phyloP scores from a whole-genome alignment of 176 grass and related monocot species.

The sorghum (Sorghum bicolor) region Sorghum_bicolor_NCBIv3 NC_012877.2:6789501-6790000 shows the following conservation, averaged over 20 bases:
- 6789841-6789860: neutral
- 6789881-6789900: neutral
- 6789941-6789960: conserved; percentile 62
- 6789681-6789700: neutral
- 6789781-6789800: neutral
- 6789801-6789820: neutral
- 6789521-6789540: conserved; percentile 1
- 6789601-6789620: neutral
- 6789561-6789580: neutral
- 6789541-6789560: neutral
- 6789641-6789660: neutral
- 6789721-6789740: neutral
- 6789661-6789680: neutral
- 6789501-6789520: neutral
- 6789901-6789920: neutral
- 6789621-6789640: neutral
- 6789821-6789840: neutral
- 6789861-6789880: conserved; percentile 5
- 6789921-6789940: conserved; percentile 56
- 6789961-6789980: conserved; percentile 45
- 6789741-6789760: neutral
- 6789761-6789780: neutral
- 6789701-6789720: neutral
- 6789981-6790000: conserved; percentile 58
- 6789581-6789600: neutral